Evolutionary conservation across 2,329 filamentous ascomycete genomes (phyloP).

Genomic region (Fonsecaea pugnacius): DNA sequence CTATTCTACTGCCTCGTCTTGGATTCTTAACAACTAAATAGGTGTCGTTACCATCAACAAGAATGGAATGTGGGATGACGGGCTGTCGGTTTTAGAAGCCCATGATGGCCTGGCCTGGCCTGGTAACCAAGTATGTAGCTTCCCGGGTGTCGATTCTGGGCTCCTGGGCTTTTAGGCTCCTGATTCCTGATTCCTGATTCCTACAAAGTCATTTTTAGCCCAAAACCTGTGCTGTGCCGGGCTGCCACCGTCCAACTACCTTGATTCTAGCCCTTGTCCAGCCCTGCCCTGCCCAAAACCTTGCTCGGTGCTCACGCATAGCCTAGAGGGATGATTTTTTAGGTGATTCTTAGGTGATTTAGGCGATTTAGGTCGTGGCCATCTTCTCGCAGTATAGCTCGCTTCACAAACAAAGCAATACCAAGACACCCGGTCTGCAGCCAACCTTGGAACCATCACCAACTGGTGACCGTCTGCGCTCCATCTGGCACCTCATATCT

Average conservation of each 20-base stretch:
- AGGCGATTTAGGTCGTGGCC: conserved; percentile 6
- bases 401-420: conserved; percentile 6
- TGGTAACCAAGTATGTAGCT: conserved; percentile 9
- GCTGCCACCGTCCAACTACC: neutral
- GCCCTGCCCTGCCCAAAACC: neutral
- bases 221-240: conserved; percentile 10
- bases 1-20: too few species aligned
- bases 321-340: conserved; percentile 1
- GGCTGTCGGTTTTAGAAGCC: conserved; percentile 1
- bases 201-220: neutral
- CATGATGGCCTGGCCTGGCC: too few species aligned
- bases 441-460: conserved; percentile 5
- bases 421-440: conserved; percentile 5
- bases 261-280: neutral
- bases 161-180: neutral
- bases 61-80: too few species aligned
- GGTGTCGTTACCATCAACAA: too few species aligned
- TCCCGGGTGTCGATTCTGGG: neutral
- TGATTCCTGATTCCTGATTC: too few species aligned
- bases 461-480: neutral
- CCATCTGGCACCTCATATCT: conserved; percentile 1
- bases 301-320: neutral
- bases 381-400: conserved; percentile 4
- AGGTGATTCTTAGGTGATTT: conserved; percentile 4
- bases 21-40: too few species aligned